Base-by-base conservation (phyloP, 306 rosid genomes). In the Rosa multiflora region DNA sequence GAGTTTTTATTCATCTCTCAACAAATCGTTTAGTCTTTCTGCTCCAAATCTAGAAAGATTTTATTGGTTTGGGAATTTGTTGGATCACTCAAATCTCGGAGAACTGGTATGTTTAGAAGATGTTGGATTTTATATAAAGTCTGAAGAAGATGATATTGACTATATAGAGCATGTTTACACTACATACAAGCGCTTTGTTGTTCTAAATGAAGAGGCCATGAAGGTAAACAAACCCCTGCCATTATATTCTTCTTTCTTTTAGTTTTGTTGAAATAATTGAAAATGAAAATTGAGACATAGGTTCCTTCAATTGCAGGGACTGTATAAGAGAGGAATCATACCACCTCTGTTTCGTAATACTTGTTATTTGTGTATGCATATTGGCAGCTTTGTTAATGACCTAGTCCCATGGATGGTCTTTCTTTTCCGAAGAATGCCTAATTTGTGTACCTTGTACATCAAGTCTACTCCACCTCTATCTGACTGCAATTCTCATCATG, bases 1-100 rank as follows among this genome's bases (percentile, higher is more conserved):
- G 66, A 40, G 37, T 18, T 66, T 67, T 51, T 64, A 51, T 52
- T 66, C 74, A 9, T 66, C 64, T n/a, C 6, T 11, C 18, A 39
- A 35, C 12, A 77, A 23, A 37, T n/a, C 20, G 6, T 39, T 77
- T 4, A 5, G 40, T n/a, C 9, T 77, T 37, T 51, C 40, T 20
- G 58, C 74, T 21, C 80, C 80, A 3, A 77, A 77, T 23, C 80
- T 77, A 5, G 13, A n/a, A 39, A 9, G 1, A 20, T 49, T 75
- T 1, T 5, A 7, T 18, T 76, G 73, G 73, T 0, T 0, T 5
- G 80, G 73, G 35, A 66, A 67, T 14, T 5, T 35, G 3, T 1
- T 49, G 42, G 14, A 1, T 37, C 29, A 35, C 29, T 11, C 63
- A 51, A 51, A 52, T 72, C 13, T 72, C 4, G 43, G 76, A 51